A percentile compares a stretch with the other conserved stretches of the same genome.
phyloP scores from a whole-genome alignment of 805 yeast genomes.

The Metschnikowia drakensbergensis region DNA sequence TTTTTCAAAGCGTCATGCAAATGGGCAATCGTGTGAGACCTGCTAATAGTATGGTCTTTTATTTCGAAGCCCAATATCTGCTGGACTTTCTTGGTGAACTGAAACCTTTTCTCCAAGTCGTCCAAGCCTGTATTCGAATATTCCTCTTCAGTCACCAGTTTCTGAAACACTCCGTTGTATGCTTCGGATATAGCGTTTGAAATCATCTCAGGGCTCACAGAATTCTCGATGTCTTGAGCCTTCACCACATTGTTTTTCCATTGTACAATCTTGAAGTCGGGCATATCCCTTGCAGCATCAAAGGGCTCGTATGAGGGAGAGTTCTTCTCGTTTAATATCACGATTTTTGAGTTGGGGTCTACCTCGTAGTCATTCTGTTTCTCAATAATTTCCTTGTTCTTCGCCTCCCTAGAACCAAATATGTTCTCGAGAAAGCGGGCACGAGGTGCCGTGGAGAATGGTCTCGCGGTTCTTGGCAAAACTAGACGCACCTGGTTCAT shows the following conservation, averaged over 20 bases:
- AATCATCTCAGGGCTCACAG: slow-evolving; percentile 25
- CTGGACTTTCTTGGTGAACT: slow-evolving; percentile 46
- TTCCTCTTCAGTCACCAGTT: slow-evolving; percentile 7
- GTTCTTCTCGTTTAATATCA: slow-evolving; percentile 33
- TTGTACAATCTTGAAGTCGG: slow-evolving; percentile 31
- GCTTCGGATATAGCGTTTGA: slow-evolving; percentile 24
- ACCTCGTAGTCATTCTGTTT: slow-evolving; percentile 38
- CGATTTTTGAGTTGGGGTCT: slow-evolving; percentile 31
- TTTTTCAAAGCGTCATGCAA: slow-evolving; percentile 37
- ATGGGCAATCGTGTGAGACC: slow-evolving; percentile 35
- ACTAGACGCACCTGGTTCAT: slow-evolving; percentile 5
- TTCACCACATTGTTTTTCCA: slow-evolving; percentile 32
- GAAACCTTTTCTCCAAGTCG: slow-evolving; percentile 49
- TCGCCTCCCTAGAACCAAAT: slow-evolving; percentile 30
- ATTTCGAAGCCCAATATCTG: slow-evolving; percentile 47
- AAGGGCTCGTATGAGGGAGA: slow-evolving; percentile 29
- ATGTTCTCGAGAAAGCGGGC: slow-evolving; percentile 29
- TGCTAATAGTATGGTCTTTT: slow-evolving; percentile 48
- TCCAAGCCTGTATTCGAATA: slow-evolving; percentile 8
- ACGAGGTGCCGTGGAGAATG: slow-evolving; percentile 13
- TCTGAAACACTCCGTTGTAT: slow-evolving; percentile 21
- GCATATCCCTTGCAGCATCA: slow-evolving; percentile 28
- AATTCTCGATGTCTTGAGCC: slow-evolving; percentile 26
- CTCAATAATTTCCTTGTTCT: slow-evolving; percentile 34
- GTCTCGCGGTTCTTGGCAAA: neutral